Evolutionary conservation across 2,329 filamentous ascomycete species (phyloP).

Genomic region (Fusarium sp.): DNA sequence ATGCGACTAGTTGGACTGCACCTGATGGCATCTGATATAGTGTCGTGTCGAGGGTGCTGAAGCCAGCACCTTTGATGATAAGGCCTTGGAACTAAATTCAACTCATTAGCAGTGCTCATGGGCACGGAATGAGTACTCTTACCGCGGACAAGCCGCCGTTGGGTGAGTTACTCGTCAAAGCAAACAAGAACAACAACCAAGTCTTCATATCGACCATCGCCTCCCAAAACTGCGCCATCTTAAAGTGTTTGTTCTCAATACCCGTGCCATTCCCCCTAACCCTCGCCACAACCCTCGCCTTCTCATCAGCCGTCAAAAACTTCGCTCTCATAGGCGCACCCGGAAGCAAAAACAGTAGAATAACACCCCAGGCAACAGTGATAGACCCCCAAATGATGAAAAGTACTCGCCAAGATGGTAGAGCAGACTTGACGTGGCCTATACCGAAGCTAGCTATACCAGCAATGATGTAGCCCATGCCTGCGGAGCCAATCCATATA

Average conservation of each 20-base stretch:
- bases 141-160: conserved; percentile 58
- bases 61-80: conserved; percentile 35
- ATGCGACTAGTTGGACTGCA: conserved; percentile 23
- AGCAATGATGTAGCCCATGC: conserved; percentile 27
- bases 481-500: conserved; percentile 31
- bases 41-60: conserved; percentile 25
- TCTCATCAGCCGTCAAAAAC: conserved; percentile 56
- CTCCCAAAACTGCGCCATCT: conserved; percentile 56
- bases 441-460: conserved; percentile 34
- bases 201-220: conserved; percentile 63
- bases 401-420: conserved; percentile 15
- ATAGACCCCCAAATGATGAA: conserved; percentile 38
- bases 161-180: conserved; percentile 60
- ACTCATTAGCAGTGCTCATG: too few relatives aligned
- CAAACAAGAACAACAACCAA: conserved; percentile 64
- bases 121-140: too few relatives aligned
- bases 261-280: conserved; percentile 61
- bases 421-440: conserved; percentile 21
- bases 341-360: conserved; percentile 62
- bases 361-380: conserved; percentile 57
- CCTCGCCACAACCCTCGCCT: conserved; percentile 57
- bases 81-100: conserved; percentile 33
- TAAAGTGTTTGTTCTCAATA: conserved; percentile 59
- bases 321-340: conserved; percentile 61
- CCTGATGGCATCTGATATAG: conserved; percentile 32